A percentile compares a stretch with the other conserved stretches of the same genome.
These are phyloP conservation scores for Wickerhamomyces rabaulensis DNA, from an alignment of 805 yeast genomes.

Conservation along the genomic window DNA sequence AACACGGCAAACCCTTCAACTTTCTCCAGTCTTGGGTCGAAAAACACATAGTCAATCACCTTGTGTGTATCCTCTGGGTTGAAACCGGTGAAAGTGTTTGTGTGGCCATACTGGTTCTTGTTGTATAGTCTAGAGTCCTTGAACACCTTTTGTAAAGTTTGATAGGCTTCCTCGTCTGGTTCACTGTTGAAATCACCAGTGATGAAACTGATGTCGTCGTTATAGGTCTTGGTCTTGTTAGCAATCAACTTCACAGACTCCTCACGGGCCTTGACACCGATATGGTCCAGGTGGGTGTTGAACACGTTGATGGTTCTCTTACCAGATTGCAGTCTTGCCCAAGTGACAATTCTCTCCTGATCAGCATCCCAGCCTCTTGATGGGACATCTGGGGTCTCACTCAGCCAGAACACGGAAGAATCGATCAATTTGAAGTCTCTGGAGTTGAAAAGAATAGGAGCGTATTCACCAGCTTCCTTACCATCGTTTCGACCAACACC, in stretches of 20 bases:
- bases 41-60: slow-evolving; percentile 27
- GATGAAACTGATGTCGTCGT: slow-evolving; percentile 37
- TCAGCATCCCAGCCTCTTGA: slow-evolving; percentile 48
- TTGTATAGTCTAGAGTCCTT: slow-evolving; percentile 32
- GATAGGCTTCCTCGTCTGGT: slow-evolving; percentile 37
- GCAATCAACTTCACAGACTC: slow-evolving; percentile 41
- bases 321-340: slow-evolving; percentile 26
- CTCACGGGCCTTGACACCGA: slow-evolving; percentile 39
- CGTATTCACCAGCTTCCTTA: slow-evolving; percentile 40
- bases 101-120: slow-evolving; percentile 34
- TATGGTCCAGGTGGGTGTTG: slow-evolving; percentile 49
- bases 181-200: slow-evolving; percentile 55
- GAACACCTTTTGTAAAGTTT: slow-evolving; percentile 30
- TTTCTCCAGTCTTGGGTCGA: slow-evolving; percentile 11
- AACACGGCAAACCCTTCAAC: slow-evolving; percentile 32
- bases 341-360: slow-evolving; percentile 33
- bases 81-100: slow-evolving; percentile 46
- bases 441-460: slow-evolving; percentile 40
- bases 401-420: slow-evolving; percentile 46
- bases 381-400: slow-evolving; percentile 49
- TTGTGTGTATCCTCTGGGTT: slow-evolving; percentile 26
- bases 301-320: slow-evolving; percentile 26
- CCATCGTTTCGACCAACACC: slow-evolving; percentile 54
- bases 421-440: slow-evolving; percentile 34
- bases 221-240: slow-evolving; percentile 28